Conservation (phyloP, 768 basidiomycete genomes). For the Imleria badia region DNA sequence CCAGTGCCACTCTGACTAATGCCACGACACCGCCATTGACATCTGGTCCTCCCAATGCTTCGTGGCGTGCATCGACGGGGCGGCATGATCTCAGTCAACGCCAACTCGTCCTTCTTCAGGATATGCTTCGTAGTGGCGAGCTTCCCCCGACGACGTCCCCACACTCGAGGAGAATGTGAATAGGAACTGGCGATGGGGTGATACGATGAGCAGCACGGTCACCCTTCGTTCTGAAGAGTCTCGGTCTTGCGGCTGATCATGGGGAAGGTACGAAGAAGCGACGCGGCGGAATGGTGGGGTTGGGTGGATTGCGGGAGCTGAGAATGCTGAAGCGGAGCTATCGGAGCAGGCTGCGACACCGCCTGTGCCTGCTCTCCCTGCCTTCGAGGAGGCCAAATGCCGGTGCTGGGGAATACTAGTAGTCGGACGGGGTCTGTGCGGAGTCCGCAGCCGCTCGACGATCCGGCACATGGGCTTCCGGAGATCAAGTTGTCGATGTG, state of each 20-base stretch:
- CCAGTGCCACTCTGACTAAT: neutral
- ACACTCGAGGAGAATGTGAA: slow-evolving; percentile 47
- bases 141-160: slow-evolving; percentile 23
- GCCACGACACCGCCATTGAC: slow-evolving; percentile 24
- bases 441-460: slow-evolving; percentile 35
- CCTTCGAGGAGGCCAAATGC: slow-evolving; percentile 25
- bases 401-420: neutral
- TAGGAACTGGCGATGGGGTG: slow-evolving; percentile 73
- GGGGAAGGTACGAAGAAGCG: slow-evolving; percentile 40
- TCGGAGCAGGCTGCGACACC: slow-evolving; percentile 30
- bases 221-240: slow-evolving; percentile 75
- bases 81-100: slow-evolving; percentile 81
- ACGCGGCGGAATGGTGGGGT: slow-evolving; percentile 52
- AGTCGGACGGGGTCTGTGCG: slow-evolving; percentile 59
- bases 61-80: slow-evolving; percentile 80
- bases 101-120: slow-evolving; percentile 72
- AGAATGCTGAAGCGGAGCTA: slow-evolving; percentile 57
- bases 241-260: slow-evolving; percentile 22
- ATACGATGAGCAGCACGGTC: slow-evolving; percentile 69
- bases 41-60: slow-evolving; percentile 35
- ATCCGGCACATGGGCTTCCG: slow-evolving; percentile 24
- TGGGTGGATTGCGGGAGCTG: slow-evolving; percentile 74
- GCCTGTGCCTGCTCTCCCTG: slow-evolving; percentile 25
- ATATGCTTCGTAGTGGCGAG: slow-evolving; percentile 67
- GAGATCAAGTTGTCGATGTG: slow-evolving; percentile 71